phyloP scores from a whole-genome alignment of 257 asterid species.

The Jacaranda mimosifolia region DNA sequence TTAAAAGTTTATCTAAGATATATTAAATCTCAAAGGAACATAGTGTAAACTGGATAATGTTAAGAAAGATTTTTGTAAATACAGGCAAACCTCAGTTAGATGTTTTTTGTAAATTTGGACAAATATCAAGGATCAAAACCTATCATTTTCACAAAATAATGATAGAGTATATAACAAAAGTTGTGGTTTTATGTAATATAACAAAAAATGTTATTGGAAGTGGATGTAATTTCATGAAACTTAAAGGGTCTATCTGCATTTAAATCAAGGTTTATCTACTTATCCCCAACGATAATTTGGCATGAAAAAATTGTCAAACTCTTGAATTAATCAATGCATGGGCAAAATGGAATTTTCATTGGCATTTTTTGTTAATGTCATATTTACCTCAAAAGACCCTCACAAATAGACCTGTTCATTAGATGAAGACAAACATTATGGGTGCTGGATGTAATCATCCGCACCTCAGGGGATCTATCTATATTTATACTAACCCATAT shows the following conservation, averaged over 20 bases:
- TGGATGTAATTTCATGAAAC: background rate
- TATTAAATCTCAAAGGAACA: background rate
- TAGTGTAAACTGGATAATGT: background rate
- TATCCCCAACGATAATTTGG: background rate
- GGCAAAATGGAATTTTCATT: background rate
- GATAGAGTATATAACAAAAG: background rate
- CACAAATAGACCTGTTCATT: background rate
- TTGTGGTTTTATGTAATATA: background rate
- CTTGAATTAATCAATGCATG: too few relatives aligned
- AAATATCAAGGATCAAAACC: constrained; percentile 1
- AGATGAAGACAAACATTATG: background rate
- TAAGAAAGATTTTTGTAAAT: background rate
- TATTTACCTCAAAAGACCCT: background rate
- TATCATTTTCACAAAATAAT: background rate
- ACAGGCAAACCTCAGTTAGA: constrained; percentile 5
- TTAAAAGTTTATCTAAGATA: background rate
- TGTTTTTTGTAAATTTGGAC: background rate
- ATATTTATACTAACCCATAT: background rate
- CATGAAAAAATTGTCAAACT: too few relatives aligned
- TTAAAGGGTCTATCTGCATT: background rate
- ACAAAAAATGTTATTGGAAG: too few relatives aligned
- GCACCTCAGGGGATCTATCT: background rate
- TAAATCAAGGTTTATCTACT: background rate
- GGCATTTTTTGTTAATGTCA: background rate
- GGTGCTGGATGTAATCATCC: background rate